Evolutionary conservation across 2,329 filamentous ascomycete species (phyloP).

Genomic region (Epichloe typhina): DNA sequence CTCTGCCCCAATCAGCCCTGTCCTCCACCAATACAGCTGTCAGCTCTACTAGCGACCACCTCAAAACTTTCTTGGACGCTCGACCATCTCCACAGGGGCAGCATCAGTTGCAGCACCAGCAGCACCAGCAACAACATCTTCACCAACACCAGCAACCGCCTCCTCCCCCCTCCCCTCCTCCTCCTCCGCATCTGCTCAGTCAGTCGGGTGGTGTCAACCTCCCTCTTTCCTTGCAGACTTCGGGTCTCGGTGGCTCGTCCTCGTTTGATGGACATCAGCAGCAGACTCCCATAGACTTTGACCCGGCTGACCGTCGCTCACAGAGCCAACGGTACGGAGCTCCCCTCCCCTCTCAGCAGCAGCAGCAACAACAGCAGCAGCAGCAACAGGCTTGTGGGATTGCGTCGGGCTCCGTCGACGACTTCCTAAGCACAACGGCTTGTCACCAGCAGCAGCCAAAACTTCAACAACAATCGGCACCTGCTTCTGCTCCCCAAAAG

Average conservation of each 20-base stretch:
- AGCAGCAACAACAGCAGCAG: no score
- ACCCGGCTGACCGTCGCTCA: conserved; percentile 29
- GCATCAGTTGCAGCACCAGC: conserved; percentile 10
- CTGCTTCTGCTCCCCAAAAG: conserved; percentile 24
- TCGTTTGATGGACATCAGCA: conserved; percentile 23
- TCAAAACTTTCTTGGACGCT: conserved; percentile 25
- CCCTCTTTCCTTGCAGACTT: conserved; percentile 19
- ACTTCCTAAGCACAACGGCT: conserved; percentile 8
- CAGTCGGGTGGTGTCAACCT: conserved; percentile 16
- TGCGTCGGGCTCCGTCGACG: conserved; percentile 14
- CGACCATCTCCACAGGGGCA: conserved; percentile 10
- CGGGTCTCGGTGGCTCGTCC: conserved; percentile 12
- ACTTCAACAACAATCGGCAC: conserved; percentile 21
- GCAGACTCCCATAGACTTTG: conserved; percentile 26
- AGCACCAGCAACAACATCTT: conserved; percentile 14
- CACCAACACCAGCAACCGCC: conserved; percentile 17
- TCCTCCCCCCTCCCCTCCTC: conserved; percentile 14
- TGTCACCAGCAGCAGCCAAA: conserved; percentile 19
- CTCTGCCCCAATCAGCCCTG: conserved; percentile 32
- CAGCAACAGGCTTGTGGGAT: no score
- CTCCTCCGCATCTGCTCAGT: conserved; percentile 20
- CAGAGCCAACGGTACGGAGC: conserved; percentile 36
- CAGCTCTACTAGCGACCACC: conserved; percentile 31
- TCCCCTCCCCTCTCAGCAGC: conserved; percentile 10
- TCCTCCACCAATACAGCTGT: conserved; percentile 27